These are phyloP conservation scores for Gentiana straminea DNA, from an alignment of 257 asterid species.

Conservation along the genomic window DNA sequence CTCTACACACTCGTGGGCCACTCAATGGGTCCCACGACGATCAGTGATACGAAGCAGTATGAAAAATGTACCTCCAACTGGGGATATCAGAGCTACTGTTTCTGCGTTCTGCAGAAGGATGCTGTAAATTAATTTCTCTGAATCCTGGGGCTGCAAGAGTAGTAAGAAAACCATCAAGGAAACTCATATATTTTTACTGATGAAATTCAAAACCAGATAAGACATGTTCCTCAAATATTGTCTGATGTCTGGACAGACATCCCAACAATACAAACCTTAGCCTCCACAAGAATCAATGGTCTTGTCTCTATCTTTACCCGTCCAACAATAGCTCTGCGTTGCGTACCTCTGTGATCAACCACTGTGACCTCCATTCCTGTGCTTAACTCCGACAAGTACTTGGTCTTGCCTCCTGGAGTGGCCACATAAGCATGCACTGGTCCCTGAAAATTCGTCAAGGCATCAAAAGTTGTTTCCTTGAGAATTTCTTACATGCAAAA, in stretches of 20 bases:
- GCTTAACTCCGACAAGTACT: conserved; percentile 75
- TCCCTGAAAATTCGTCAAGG: no score
- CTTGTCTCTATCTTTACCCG: conserved; percentile 89
- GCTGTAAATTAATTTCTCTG: conserved; percentile 37
- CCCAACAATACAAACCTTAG: conserved; percentile 36
- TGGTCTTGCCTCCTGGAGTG: conserved; percentile 47
- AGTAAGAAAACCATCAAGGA: background rate
- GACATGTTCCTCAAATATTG: background rate
- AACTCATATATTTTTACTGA: background rate
- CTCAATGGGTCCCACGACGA: no score
- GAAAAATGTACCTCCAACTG: conserved; percentile 37
- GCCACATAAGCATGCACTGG: no score
- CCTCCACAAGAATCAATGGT: conserved; percentile 69
- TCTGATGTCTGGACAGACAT: background rate
- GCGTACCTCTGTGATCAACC: conserved; percentile 64
- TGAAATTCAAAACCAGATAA: background rate
- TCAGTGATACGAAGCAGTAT: background rate
- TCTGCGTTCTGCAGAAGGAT: conserved; percentile 86
- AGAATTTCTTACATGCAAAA: no score
- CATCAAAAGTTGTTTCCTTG: no score
- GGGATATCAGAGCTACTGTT: conserved; percentile 64
- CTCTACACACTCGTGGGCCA: no score
- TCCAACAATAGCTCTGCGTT: conserved; percentile 68
- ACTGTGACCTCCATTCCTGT: conserved; percentile 71
- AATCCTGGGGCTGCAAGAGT: conserved; percentile 19